Base-by-base conservation (phyloP, 169 alveolate species). In the Plasmodium cynomolgi region DNA sequence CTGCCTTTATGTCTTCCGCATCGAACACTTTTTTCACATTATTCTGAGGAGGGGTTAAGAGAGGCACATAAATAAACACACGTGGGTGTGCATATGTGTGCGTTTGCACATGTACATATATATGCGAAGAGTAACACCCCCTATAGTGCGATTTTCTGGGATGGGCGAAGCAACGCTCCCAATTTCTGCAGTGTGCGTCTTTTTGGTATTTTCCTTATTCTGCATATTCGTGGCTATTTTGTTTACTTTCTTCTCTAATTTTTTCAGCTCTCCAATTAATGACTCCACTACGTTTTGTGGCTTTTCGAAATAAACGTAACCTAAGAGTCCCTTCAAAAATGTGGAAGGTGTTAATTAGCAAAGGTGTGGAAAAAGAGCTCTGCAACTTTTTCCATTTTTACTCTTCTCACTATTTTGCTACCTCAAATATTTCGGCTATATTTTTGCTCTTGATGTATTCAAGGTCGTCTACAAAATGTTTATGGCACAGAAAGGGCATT, bases 361-460 rank as follows among this genome's bases (percentile, higher is more conserved):
- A 13, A 8, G 77, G 17, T 29, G 39, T 11, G 37, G 3, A 72
- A 23, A 39, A 47, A 84, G 1, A 11, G 54, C 62, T 50, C 62
- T 44, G 41, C 11, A 37, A 37, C 20, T 34, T 29, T 23, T 72
- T 34, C 29, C 29, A n/a, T 56, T 26, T 84, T 29, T 29, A 9
- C 41, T 79, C 34, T 85, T 74, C 62, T 31, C 41, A 54, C 41
- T 75, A 54, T 86, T 34, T 34, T 50, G 17, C 50, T 79, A 86
- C 93, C 93, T 86, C 93, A 75, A 86, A 56, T 86, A 86, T 86
- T 77, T 86, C 86, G 9, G 34, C 68, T 75, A 86, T 23, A 54
- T 86, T 86, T 77, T 86, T 86, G n/a, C 68, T 77, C 31, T 50
- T 75, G 62, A 86, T 62, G 41, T 86, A 86, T 71, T 86, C 88